These are phyloP conservation scores for Penicillium chermesinum DNA, from an alignment of 495 filamentous ascomycete genomes.

Conservation along the genomic window DNA sequence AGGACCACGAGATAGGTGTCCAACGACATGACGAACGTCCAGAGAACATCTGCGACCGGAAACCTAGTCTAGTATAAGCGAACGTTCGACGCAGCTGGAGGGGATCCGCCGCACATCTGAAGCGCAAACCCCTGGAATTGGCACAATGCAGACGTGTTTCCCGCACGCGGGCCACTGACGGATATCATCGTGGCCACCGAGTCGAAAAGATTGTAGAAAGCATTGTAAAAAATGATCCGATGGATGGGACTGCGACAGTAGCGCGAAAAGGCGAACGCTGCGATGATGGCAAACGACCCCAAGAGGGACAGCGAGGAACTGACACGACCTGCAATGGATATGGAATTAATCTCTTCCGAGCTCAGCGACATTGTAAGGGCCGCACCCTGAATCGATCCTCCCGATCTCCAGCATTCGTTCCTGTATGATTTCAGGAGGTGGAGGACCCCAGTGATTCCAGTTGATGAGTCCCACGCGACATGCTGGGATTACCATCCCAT, in stretches of 20 bases:
- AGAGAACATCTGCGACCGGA: slow-evolving; percentile 44
- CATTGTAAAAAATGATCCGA: slow-evolving; percentile 44
- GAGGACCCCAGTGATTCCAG: no score
- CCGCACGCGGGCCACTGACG: slow-evolving; percentile 32
- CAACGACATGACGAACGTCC: slow-evolving; percentile 45
- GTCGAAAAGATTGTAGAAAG: slow-evolving; percentile 43
- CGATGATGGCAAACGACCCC: slow-evolving; percentile 37
- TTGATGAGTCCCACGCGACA: no score
- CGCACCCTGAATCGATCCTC: no score
- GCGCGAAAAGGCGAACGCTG: slow-evolving; percentile 30
- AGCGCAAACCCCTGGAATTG: slow-evolving; percentile 46
- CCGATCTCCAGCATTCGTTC: no score
- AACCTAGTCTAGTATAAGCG: slow-evolving; percentile 29
- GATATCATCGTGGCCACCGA: slow-evolving; percentile 45
- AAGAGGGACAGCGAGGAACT: slow-evolving; percentile 35
- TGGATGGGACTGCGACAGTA: slow-evolving; percentile 46
- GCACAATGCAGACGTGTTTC: slow-evolving; percentile 35
- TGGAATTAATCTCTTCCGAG: slow-evolving; percentile 20
- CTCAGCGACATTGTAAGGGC: slow-evolving; percentile 26
- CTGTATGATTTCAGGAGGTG: no score
- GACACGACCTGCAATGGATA: slow-evolving; percentile 33
- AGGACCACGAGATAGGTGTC: slow-evolving; percentile 45
- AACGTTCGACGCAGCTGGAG: background rate
- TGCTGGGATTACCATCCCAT: no score
- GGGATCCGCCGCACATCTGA: slow-evolving; percentile 46